Base-by-base conservation (phyloP, 345 rosid species). In the Corymbia maculata region DNA sequence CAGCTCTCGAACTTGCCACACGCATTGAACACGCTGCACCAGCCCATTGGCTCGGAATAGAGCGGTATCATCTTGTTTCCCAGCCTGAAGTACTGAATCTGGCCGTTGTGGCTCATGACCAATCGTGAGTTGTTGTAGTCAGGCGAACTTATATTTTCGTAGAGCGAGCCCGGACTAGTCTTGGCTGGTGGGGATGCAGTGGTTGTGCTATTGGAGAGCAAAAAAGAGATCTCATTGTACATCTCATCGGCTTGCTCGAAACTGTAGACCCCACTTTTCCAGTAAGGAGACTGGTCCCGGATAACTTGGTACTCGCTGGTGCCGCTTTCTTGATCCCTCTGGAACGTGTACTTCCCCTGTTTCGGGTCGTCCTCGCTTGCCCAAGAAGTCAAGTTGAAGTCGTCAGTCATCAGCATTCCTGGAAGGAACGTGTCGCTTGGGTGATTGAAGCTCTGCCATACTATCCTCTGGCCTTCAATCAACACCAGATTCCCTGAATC, bases 361-460 rank as follows among this genome's bases (percentile, higher is more conserved):
- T 91, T 88, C 6, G 98, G 98, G 82, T 95, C 94, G 53, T 88
- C 90, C 47, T 9, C 28, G 75, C 93, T 91, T 79, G 55, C 90
- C 96, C 97, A 96, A 16, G 96, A 94, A 88, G 89, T 90, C 88
- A 94, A 88, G 1, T 45, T 85, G 53, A 91, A 22, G 1, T 85
- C 49, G 12, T 64, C 86, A 44, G 57, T 84, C 92, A 95, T 89
- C 52, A 6, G 90, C 96, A 94, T 94, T 26, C 95, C 94, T 2
- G 93, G 91, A 88, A 94, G 94, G 90, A 93, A 94, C 8, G 95
- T 93, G 87, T 94, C 92, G n/a, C 92, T 92, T 15, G 94, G 93
- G 66, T 92, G 24, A 22, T 87, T 53, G 86, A 94, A 93, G 87
- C 97, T 95, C 87, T 92, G 90, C 94, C 95, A 94, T 22, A 90